Conservation (phyloP, 2,329 filamentous ascomycete species). For the Aspergillus hiratsukae region DNA sequence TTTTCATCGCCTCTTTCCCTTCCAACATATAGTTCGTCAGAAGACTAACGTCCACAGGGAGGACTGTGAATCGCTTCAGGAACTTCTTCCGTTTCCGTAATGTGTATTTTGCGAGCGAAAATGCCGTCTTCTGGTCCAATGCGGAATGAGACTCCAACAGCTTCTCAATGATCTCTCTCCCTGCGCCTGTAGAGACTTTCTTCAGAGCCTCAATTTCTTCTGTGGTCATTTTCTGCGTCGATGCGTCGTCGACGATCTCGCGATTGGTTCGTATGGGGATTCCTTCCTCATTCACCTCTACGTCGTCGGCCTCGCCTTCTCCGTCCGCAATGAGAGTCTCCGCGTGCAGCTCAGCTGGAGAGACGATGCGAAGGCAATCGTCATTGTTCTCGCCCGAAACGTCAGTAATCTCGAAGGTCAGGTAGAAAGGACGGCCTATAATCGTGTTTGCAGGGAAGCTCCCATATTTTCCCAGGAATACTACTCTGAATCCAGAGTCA, state of each 20-base stretch:
- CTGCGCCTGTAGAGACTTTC: slow-evolving; percentile 68
- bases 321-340: slow-evolving; percentile 60
- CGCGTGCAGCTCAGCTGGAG: slow-evolving; percentile 75
- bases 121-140: slow-evolving; percentile 89
- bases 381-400: slow-evolving; percentile 60
- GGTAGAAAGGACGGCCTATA: slow-evolving; percentile 82
- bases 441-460: slow-evolving; percentile 84
- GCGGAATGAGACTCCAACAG: slow-evolving; percentile 84
- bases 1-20: slow-evolving; percentile 73
- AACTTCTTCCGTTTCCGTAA: slow-evolving; percentile 93
- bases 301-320: slow-evolving; percentile 35
- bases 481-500: slow-evolving; percentile 54
- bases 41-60: slow-evolving; percentile 75
- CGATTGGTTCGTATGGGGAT: slow-evolving; percentile 59
- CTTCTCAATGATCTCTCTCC: slow-evolving; percentile 87
- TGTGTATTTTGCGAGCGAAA: slow-evolving; percentile 93
- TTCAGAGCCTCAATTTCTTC: slow-evolving; percentile 69
- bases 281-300: slow-evolving; percentile 30
- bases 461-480: slow-evolving; percentile 90
- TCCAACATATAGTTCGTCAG: slow-evolving; percentile 73
- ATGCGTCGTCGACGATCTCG: slow-evolving; percentile 58
- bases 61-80: slow-evolving; percentile 75
- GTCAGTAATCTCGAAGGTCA: slow-evolving; percentile 87
- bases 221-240: slow-evolving; percentile 69
- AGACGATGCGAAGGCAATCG: slow-evolving; percentile 67